Conservation (phyloP, 257 asterid species). For the Salvia rosmarinus region DNA sequence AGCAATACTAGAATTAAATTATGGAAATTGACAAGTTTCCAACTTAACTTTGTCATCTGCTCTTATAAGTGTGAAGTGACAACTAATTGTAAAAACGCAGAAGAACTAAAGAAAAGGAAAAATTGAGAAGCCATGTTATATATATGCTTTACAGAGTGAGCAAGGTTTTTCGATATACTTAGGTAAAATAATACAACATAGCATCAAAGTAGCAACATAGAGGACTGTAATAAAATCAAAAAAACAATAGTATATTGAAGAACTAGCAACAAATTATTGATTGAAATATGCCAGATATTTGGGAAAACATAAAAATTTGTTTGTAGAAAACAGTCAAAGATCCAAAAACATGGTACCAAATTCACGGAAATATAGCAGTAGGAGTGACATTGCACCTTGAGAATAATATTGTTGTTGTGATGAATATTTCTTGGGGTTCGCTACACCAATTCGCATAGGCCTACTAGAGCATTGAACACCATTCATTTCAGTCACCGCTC, state of each 20-base stretch:
- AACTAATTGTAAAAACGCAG: background rate
- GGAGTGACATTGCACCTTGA: constrained; percentile 55
- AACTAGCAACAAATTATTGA: background rate
- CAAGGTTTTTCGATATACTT: no score
- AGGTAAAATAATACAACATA: no score
- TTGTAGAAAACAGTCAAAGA: no score
- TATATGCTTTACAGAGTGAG: no score
- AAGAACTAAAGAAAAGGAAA: background rate
- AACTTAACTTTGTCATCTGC: constrained; percentile 11
- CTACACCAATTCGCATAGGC: constrained; percentile 81
- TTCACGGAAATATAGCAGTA: constrained; percentile 12
- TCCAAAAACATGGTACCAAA: background rate
- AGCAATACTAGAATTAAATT: background rate
- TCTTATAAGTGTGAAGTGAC: background rate
- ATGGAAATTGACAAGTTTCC: background rate
- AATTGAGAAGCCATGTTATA: no score
- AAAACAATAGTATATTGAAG: background rate
- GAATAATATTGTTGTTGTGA: constrained; percentile 65
- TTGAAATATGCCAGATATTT: background rate
- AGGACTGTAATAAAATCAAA: background rate
- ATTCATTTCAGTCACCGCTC: constrained; percentile 87
- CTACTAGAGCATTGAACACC: constrained; percentile 79
- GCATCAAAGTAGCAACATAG: background rate
- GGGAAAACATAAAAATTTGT: no score
- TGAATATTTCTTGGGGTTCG: constrained; percentile 81